These are phyloP conservation scores for Cladorrhinum sp. DNA, from an alignment of 2,329 filamentous ascomycete genomes.

Conservation along the genomic window DNA sequence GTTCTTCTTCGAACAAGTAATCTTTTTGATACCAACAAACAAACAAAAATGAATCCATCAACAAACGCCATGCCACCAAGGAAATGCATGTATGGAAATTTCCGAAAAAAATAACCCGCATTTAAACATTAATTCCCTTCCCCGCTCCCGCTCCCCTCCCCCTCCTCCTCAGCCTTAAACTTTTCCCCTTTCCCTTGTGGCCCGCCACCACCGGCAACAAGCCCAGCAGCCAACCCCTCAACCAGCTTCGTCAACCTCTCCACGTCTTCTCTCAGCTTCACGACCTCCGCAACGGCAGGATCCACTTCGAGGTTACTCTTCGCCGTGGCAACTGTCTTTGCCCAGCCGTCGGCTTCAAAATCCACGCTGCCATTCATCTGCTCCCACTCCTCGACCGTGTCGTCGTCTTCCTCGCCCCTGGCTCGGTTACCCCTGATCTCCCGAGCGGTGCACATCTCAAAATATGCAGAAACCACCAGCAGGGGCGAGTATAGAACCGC, in stretches of 20 bases:
- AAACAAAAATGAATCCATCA: not conserved
- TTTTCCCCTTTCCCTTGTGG: not conserved
- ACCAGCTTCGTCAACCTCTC: conserved; percentile 54
- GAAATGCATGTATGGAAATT: not conserved
- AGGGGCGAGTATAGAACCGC: conserved; percentile 79
- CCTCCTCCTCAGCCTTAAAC: not conserved
- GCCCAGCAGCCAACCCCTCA: conserved; percentile 7
- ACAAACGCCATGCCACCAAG: not conserved
- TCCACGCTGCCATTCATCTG: conserved; percentile 69
- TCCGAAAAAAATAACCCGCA: not conserved
- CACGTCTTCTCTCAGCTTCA: conserved; percentile 56
- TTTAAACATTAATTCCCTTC: not conserved
- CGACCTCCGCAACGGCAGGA: conserved; percentile 67
- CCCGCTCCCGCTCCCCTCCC: not conserved
- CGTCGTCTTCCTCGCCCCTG: conserved; percentile 84
- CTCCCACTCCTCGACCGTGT: conserved; percentile 90
- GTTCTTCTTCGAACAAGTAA: not conserved
- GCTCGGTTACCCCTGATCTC: conserved; percentile 70
- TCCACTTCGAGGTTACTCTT: conserved; percentile 82
- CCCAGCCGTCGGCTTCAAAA: conserved; percentile 82
- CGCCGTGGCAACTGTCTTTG: conserved; percentile 70
- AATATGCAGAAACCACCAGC: conserved; percentile 70
- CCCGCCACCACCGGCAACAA: not conserved
- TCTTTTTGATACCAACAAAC: not conserved
- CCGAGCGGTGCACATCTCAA: conserved; percentile 65